Conservation (phyloP, 2,329 filamentous ascomycete genomes). For the Ramichloridium luteum region DNA sequence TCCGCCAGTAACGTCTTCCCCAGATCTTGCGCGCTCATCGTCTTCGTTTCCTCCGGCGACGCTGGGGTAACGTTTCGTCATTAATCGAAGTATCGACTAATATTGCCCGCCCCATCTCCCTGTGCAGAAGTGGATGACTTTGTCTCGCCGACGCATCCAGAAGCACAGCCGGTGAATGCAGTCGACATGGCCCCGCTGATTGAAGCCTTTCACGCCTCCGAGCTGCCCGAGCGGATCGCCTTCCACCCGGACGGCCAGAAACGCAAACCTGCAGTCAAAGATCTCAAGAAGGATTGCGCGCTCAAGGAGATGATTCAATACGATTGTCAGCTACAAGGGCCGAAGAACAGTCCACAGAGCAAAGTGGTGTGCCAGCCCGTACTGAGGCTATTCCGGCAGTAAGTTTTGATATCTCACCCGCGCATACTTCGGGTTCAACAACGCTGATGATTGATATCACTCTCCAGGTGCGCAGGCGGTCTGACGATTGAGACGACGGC, state of each 20-base stretch:
- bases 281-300: conserved; percentile 40
- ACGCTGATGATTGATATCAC: conserved; percentile 11
- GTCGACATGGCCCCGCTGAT: conserved; percentile 43
- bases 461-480: conserved; percentile 38
- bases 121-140: too few species aligned
- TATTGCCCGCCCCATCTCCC: too few species aligned
- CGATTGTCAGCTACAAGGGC: conserved; percentile 43
- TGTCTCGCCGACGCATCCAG: not conserved
- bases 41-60: too few species aligned
- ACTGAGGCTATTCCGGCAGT: conserved; percentile 47
- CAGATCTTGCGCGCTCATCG: conserved; percentile 32
- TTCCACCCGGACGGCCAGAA: conserved; percentile 38
- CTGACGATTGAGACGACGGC: conserved; percentile 50
- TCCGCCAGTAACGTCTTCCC: conserved; percentile 43
- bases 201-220: conserved; percentile 40
- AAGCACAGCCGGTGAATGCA: too few species aligned
- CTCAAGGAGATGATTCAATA: conserved; percentile 51
- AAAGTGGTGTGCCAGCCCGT: conserved; percentile 44
- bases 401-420: conserved; percentile 21
- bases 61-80: too few species aligned
- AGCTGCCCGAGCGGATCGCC: conserved; percentile 41
- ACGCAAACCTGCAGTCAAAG: conserved; percentile 38
- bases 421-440: not conserved
- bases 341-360: conserved; percentile 28
- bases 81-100: too few species aligned